Conservation (phyloP, 805 yeast genomes). For the Candida bentonensis region DNA sequence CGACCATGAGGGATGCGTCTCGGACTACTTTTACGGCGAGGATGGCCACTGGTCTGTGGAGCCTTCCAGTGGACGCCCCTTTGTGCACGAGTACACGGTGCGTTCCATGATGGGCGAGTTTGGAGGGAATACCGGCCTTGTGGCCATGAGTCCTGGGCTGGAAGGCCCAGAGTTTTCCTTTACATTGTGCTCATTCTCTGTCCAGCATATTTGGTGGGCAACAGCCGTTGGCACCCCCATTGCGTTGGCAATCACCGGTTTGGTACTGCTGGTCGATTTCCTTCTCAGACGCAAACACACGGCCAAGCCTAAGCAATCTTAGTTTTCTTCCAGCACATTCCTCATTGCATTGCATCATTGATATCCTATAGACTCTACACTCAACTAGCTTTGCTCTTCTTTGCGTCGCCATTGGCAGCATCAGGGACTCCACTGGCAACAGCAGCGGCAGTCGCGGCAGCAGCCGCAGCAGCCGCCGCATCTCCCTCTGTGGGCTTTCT, state of each 20-base stretch:
- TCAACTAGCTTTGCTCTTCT: constrained; percentile 1
- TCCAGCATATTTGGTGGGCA: constrained; percentile 96
- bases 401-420: constrained; percentile 3
- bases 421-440: constrained; percentile 2
- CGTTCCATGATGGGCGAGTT: constrained; percentile 94
- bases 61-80: constrained; percentile 11
- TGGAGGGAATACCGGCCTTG: constrained; percentile 75
- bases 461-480: too few species aligned
- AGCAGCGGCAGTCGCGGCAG: too few species aligned
- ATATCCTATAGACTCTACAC: too few species aligned
- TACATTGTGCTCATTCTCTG: constrained; percentile 62
- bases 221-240: constrained; percentile 41
- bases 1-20: constrained; percentile 89
- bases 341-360: neutral
- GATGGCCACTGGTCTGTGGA: constrained; percentile 2
- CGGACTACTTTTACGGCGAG: constrained; percentile 38
- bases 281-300: neutral
- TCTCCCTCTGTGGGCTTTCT: constrained; percentile 9
- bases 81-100: constrained; percentile 67
- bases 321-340: too few species aligned
- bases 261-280: constrained; percentile 1
- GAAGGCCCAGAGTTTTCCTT: constrained; percentile 38
- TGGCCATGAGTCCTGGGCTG: constrained; percentile 55
- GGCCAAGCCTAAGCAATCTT: too few species aligned
- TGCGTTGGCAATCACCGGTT: constrained; percentile 21